phyloP scores from a whole-genome alignment of 352 stramenopile genomes.

The Phytophthora ramorum region DNA sequence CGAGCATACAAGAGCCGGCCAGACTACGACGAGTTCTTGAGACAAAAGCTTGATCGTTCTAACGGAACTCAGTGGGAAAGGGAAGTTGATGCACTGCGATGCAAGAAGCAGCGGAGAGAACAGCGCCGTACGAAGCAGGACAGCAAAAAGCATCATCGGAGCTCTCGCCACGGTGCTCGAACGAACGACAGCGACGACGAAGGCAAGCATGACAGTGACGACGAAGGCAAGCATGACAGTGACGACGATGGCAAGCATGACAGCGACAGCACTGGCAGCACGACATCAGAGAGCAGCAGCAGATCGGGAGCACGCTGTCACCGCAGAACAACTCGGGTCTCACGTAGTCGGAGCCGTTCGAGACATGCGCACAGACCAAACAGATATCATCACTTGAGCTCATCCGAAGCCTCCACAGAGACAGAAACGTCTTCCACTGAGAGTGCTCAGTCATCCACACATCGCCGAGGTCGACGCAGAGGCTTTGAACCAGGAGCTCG shows the following conservation, averaged over 20 bases:
- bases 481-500: slow-evolving; percentile 64
- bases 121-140: slow-evolving; percentile 10
- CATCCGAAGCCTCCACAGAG: slow-evolving; percentile 23
- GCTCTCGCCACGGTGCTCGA: not conserved
- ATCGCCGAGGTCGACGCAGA: slow-evolving; percentile 8
- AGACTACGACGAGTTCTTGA: slow-evolving; percentile 66
- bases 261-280: slow-evolving; percentile 16
- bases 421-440: slow-evolving; percentile 28
- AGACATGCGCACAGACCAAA: slow-evolving; percentile 8
- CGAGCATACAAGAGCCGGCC: slow-evolving; percentile 39
- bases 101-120: slow-evolving; percentile 21
- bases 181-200: slow-evolving; percentile 19
- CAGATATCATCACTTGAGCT: slow-evolving; percentile 6
- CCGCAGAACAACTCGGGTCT: slow-evolving; percentile 3
- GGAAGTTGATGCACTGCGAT: slow-evolving; percentile 29
- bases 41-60: slow-evolving; percentile 9
- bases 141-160: slow-evolving; percentile 6
- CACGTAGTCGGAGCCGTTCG: slow-evolving; percentile 6
- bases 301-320: not conserved
- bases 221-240: slow-evolving; percentile 20
- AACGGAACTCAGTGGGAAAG: slow-evolving; percentile 33
- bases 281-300: slow-evolving; percentile 8
- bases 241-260: slow-evolving; percentile 21
- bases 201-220: slow-evolving; percentile 23
- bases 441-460: slow-evolving; percentile 3